These are phyloP conservation scores for Favolaschia claudopus DNA, from an alignment of 768 basidiomycete genomes.

Conservation along the genomic window DNA sequence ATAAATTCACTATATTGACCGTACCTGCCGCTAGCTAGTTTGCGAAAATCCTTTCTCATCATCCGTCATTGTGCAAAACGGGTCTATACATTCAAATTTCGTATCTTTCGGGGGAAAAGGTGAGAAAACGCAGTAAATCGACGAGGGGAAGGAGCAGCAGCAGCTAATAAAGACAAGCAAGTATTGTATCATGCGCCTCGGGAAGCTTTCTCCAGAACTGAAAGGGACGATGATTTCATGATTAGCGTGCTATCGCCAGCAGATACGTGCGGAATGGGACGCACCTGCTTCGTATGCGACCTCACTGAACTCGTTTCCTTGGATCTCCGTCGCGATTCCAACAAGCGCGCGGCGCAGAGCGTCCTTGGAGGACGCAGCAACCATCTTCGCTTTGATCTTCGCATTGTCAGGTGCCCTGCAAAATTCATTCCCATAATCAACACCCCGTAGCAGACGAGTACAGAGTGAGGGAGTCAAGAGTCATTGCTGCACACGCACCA, in stretches of 20 bases:
- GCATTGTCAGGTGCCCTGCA: conserved; percentile 87
- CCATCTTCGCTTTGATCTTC: conserved; percentile 92
- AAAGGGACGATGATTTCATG: neutral
- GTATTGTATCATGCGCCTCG: conserved; percentile 34
- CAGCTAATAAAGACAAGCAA: conserved; percentile 24
- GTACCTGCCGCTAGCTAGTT: conserved; percentile 16
- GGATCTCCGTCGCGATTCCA: conserved; percentile 84
- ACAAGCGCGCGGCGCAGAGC: conserved; percentile 75
- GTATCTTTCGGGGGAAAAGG: conserved; percentile 2
- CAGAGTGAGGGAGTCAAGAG: neutral
- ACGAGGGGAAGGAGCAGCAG: no score
- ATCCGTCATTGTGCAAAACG: neutral
- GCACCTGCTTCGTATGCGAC: conserved; percentile 74
- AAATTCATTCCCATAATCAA: no score
- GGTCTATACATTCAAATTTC: conserved; percentile 24
- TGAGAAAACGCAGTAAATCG: conserved; percentile 7
- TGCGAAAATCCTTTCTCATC: conserved; percentile 13
- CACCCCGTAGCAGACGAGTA: neutral
- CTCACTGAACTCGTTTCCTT: conserved; percentile 83
- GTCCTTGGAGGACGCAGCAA: conserved; percentile 88
- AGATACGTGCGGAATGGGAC: conserved; percentile 32
- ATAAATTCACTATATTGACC: conserved; percentile 7
- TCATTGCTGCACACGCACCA: no score
- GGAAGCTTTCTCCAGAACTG: conserved; percentile 44
- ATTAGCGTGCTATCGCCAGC: neutral